Evolutionary conservation across 441 rosid genomes (phyloP).

Genomic region (Brassica balearica): DNA sequence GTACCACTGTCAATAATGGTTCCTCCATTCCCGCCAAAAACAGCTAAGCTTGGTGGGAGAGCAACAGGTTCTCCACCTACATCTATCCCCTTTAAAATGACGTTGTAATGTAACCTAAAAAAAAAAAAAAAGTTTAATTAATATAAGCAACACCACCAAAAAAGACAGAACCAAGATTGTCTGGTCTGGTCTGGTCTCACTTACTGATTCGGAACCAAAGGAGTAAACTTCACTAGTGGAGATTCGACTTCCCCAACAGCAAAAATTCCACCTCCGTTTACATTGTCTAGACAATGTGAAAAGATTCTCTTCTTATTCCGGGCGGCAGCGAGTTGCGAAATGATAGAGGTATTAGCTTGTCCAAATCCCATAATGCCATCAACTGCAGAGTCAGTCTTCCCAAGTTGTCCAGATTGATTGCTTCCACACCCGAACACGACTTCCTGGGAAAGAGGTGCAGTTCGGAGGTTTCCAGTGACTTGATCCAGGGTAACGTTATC

Average conservation of each 20-base stretch:
- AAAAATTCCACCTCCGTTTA: slow-evolving; percentile 84
- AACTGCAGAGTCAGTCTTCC: slow-evolving; percentile 68
- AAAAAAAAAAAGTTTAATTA: neutral
- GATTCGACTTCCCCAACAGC: slow-evolving; percentile 77
- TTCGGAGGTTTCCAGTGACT: slow-evolving; percentile 62
- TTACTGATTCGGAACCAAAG: slow-evolving; percentile 83
- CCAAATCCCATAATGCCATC: slow-evolving; percentile 97
- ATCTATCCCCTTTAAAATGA: slow-evolving; percentile 71
- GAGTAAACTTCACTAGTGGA: slow-evolving; percentile 74
- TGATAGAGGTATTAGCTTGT: slow-evolving; percentile 80
- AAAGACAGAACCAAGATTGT: slow-evolving; percentile 23
- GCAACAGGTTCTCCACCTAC: slow-evolving; percentile 67
- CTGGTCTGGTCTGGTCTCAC: slow-evolving; percentile 34
- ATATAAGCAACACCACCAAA: neutral
- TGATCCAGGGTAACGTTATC: slow-evolving; percentile 59
- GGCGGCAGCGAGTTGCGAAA: slow-evolving; percentile 77
- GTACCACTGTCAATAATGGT: slow-evolving; percentile 96
- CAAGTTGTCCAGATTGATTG: slow-evolving; percentile 77
- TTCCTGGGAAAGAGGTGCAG: slow-evolving; percentile 55
- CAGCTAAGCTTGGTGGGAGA: slow-evolving; percentile 58
- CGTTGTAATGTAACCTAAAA: slow-evolving; percentile 89
- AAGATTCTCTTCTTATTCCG: slow-evolving; percentile 68
- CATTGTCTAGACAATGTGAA: slow-evolving; percentile 84
- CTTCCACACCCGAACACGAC: slow-evolving; percentile 81
- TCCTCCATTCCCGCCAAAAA: slow-evolving; percentile 55